Conservation (phyloP, 805 yeast genomes). For the Komagataella pseudopastoris region DNA sequence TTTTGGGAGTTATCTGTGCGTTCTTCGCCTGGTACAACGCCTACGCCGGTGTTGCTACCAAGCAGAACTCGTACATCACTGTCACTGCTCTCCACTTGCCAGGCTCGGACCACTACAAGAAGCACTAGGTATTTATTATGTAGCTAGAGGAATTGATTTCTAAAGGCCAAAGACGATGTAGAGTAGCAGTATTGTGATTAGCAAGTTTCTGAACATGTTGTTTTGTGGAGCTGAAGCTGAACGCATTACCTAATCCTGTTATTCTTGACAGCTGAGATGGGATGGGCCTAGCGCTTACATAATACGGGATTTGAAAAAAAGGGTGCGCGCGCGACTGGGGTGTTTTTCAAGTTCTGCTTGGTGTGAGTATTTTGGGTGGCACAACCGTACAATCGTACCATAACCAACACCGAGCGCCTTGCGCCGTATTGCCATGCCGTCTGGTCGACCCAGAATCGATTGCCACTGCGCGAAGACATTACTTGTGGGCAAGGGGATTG, state of each 20-base stretch:
- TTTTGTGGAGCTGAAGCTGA: background rate
- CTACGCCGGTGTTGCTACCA: slow-evolving; percentile 53
- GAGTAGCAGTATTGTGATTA: background rate
- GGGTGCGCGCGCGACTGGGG: too few relatives aligned
- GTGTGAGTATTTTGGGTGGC: background rate
- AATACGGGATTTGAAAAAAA: too few relatives aligned
- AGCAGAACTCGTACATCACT: slow-evolving; percentile 49
- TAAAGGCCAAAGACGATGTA: background rate
- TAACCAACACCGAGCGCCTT: background rate
- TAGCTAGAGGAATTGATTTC: background rate
- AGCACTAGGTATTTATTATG: background rate
- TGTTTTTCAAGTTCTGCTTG: background rate
- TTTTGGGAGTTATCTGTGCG: slow-evolving; percentile 47
- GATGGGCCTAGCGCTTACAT: background rate
- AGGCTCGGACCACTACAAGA: slow-evolving; percentile 2
- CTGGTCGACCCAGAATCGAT: background rate
- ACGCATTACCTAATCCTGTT: background rate
- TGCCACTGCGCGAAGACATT: background rate
- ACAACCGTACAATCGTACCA: background rate
- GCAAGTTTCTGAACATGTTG: background rate
- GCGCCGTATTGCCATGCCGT: background rate
- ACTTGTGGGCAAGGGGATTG: background rate
- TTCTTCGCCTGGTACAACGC: slow-evolving; percentile 61
- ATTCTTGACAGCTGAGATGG: background rate
- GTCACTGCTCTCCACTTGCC: slow-evolving; percentile 18